These are phyloP conservation scores for Diaporthe sp. DNA, from an alignment of 2,329 filamentous ascomycete genomes.

Conservation along the genomic window DNA sequence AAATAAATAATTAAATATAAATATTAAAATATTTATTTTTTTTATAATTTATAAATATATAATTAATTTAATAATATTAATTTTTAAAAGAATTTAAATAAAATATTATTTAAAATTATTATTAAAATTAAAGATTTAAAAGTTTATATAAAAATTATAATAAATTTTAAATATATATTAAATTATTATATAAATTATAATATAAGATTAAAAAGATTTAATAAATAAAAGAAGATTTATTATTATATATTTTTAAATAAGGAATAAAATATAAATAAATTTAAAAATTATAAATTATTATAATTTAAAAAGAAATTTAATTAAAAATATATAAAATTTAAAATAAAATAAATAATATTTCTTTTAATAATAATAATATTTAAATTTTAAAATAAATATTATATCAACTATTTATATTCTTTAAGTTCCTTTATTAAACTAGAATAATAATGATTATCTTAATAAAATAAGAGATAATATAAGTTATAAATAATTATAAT, in stretches of 20 bases:
- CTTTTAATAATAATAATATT: no score
- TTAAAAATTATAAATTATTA: neutral
- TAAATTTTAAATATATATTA: neutral
- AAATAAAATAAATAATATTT: no score
- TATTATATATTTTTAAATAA: neutral
- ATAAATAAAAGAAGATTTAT: neutral
- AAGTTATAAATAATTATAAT: no score
- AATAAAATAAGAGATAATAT: no score
- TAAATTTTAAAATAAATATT: no score
- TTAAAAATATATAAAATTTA: neutral
- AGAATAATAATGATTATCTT: no score
- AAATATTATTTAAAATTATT: neutral
- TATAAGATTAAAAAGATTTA: neutral
- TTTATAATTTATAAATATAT: neutral
- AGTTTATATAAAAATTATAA: neutral
- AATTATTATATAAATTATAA: neutral
- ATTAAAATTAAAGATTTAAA: neutral
- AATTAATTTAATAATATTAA: neutral
- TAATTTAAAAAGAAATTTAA: neutral
- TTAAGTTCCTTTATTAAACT: no score
- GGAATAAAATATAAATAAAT: neutral
- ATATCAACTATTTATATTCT: no score
- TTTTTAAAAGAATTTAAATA: neutral
- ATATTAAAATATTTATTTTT: neutral
- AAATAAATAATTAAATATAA: neutral